Evolutionary conservation across 768 basidiomycete species (phyloP).

Genomic region (Termitomyces sp.): DNA sequence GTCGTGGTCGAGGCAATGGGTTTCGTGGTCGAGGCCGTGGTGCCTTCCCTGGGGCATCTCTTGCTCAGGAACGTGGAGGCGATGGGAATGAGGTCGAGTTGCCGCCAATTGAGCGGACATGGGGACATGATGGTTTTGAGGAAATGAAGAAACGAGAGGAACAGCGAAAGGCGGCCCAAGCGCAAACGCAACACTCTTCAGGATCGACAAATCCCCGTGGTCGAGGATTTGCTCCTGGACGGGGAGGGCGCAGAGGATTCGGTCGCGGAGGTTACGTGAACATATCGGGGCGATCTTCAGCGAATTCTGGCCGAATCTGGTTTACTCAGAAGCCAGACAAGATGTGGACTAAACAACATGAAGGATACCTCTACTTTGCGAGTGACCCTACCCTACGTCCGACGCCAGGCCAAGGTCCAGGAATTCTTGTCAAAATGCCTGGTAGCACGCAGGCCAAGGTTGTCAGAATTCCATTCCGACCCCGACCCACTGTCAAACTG

Average conservation of each 20-base stretch:
- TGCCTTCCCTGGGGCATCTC: constrained; percentile 23
- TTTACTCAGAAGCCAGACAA: constrained; percentile 73
- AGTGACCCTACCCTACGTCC: constrained; percentile 50
- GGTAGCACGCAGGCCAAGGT: constrained; percentile 37
- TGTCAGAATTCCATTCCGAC: constrained; percentile 29
- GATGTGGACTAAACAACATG: constrained; percentile 81
- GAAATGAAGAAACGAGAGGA: constrained; percentile 80
- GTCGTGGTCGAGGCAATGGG: constrained; percentile 58
- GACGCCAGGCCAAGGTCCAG: constrained; percentile 47
- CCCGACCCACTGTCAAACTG: constrained; percentile 15
- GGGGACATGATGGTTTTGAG: constrained; percentile 87
- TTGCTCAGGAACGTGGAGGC: constrained; percentile 6
- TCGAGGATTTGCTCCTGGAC: constrained; percentile 37
- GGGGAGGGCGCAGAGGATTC: constrained; percentile 42
- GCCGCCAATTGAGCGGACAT: constrained; percentile 61
- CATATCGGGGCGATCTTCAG: constrained; percentile 24
- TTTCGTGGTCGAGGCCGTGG: constrained; percentile 61
- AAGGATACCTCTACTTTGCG: constrained; percentile 59
- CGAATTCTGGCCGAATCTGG: constrained; percentile 48
- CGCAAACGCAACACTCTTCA: constrained; percentile 22
- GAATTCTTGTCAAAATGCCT: constrained; percentile 60
- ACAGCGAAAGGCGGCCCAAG: constrained; percentile 32
- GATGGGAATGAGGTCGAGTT: constrained; percentile 21
- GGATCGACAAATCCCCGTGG: constrained; percentile 33
- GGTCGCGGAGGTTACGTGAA: constrained; percentile 34